A percentile compares a stretch with the other conserved stretches of the same genome.
Evolutionary conservation across 192 early-diverging fungal species (phyloP).

Genomic region (Backusella australiensis): DNA sequence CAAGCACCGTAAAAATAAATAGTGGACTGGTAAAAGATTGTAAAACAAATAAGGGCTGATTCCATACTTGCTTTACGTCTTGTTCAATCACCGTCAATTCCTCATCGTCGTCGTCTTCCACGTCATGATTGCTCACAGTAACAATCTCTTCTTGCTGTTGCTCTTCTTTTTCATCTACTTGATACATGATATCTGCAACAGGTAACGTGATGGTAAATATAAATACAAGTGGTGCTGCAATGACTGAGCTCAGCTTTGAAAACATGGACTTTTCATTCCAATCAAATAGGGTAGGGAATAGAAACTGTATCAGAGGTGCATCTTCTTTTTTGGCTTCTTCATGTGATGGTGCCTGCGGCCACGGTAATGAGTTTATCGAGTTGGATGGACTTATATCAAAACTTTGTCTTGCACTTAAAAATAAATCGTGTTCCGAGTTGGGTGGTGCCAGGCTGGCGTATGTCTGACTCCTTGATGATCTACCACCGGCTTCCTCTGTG

Average conservation of each 20-base stretch:
- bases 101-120: neutral
- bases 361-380: neutral
- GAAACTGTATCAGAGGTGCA: neutral
- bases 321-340: conserved; percentile 8
- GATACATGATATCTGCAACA: conserved; percentile 45
- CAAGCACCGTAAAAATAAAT: neutral
- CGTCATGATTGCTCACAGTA: neutral
- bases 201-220: conserved; percentile 59
- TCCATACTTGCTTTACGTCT: neutral
- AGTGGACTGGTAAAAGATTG: neutral
- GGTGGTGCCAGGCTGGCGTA: neutral
- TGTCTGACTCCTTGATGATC: neutral
- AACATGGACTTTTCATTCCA: conserved; percentile 49
- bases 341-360: neutral
- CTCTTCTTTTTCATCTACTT: conserved; percentile 29
- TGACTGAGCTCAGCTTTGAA: conserved; percentile 44
- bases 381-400: neutral
- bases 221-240: conserved; percentile 50
- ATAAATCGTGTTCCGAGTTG: neutral
- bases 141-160: neutral
- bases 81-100: conserved; percentile 3
- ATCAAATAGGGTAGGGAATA: conserved; percentile 54
- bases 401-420: neutral
- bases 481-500: neutral
- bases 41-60: neutral